Percentiles rank a stretch among this genome's conserved stretches.
Conservation (phyloP, 2,329 filamentous ascomycete genomes). For the Epichloe brachyelytri region DNA sequence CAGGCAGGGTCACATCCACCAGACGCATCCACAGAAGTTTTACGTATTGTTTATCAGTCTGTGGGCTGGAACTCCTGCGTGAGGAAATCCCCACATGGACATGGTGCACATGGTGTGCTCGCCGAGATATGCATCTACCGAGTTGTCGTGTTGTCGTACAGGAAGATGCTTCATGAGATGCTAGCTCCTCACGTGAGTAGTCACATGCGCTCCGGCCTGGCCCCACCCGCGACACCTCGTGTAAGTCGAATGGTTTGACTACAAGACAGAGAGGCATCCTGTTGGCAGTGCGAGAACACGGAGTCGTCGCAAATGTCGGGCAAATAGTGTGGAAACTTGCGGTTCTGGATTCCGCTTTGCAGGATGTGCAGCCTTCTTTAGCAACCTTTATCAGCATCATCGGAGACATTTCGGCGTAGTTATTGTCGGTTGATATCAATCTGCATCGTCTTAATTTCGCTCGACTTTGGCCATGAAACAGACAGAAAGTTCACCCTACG, state of each 20-base stretch:
- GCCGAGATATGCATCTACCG: not conserved
- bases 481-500: not conserved
- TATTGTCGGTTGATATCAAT: constrained; percentile 2
- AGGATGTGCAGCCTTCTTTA: not conserved
- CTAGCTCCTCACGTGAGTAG: not conserved
- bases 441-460: not conserved
- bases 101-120: too few relatives aligned
- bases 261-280: constrained; percentile 1
- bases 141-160: not conserved
- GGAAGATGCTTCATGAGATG: not conserved
- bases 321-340: not conserved
- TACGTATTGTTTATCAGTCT: not conserved
- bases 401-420: not conserved
- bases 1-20: not conserved
- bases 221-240: constrained; percentile 4
- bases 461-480: not conserved
- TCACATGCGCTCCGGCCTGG: constrained; percentile 1
- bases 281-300: not conserved
- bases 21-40: not conserved
- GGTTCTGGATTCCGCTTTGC: not conserved
- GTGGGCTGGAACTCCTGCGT: too few relatives aligned
- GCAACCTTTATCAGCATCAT: not conserved
- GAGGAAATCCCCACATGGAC: too few relatives aligned
- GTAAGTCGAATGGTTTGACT: constrained; percentile 6
- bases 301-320: constrained; percentile 1